Evolutionary conservation across 2,329 filamentous ascomycete genomes (phyloP).

Genomic region (Fusarium zealandicum): DNA sequence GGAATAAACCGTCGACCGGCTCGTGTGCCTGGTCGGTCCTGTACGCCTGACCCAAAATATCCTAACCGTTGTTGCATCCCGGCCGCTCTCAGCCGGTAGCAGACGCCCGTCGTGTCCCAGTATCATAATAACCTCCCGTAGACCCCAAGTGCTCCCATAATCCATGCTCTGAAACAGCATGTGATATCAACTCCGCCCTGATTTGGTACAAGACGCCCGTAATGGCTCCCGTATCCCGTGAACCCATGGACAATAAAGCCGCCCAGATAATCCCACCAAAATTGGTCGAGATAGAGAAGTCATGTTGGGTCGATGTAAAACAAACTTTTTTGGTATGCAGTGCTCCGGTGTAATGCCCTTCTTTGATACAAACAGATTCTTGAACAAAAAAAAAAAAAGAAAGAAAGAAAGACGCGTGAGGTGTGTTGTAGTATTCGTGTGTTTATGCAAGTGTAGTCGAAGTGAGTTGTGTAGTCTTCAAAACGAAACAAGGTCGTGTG

Average conservation of each 20-base stretch:
- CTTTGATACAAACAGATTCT: constrained; percentile 52
- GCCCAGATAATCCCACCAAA: constrained; percentile 33
- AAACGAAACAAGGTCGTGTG: constrained; percentile 9
- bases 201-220: constrained; percentile 44
- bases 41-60: constrained; percentile 38
- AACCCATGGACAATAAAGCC: constrained; percentile 37
- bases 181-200: constrained; percentile 43
- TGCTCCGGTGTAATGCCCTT: constrained; percentile 58
- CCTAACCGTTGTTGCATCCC: constrained; percentile 26
- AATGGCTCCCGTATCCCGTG: constrained; percentile 37
- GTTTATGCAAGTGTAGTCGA: constrained; percentile 33
- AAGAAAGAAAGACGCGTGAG: constrained; percentile 34
- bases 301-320: constrained; percentile 37
- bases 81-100: constrained; percentile 22
- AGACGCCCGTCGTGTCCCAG: constrained; percentile 42
- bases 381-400: constrained; percentile 34
- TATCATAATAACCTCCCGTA: constrained; percentile 43
- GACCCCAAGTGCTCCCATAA: constrained; percentile 43
- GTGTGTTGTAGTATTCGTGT: constrained; percentile 29
- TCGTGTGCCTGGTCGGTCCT: constrained; percentile 37
- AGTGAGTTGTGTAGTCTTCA: constrained; percentile 44
- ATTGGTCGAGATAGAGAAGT: constrained; percentile 33
- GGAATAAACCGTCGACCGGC: constrained; percentile 36
- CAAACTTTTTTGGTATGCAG: constrained; percentile 56
- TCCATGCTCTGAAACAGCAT: constrained; percentile 47